Evolutionary conservation across 2,329 filamentous ascomycete species (phyloP).

Genomic region (Aspergillus thermomutatus): DNA sequence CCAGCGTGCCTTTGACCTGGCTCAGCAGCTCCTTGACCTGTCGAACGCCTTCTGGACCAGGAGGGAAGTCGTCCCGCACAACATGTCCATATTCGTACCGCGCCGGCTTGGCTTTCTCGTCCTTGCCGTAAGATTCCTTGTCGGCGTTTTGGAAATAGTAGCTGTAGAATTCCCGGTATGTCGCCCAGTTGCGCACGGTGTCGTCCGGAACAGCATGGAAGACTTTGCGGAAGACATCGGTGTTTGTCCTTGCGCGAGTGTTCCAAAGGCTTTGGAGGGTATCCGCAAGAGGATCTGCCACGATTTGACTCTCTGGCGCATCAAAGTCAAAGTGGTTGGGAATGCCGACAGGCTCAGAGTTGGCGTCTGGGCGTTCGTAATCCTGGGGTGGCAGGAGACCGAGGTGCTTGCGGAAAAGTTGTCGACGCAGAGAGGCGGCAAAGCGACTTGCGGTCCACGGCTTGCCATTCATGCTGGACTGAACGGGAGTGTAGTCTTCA

Average conservation of each 20-base stretch:
- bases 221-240: conserved; percentile 57
- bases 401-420: conserved; percentile 87
- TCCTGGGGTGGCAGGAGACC: conserved; percentile 74
- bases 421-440: conserved; percentile 74
- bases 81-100: conserved; percentile 84
- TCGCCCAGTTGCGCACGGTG: conserved; percentile 55
- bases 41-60: conserved; percentile 61
- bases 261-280: conserved; percentile 58
- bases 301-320: conserved; percentile 46
- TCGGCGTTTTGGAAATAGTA: conserved; percentile 53
- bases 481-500: conserved; percentile 71
- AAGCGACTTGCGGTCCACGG: conserved; percentile 76
- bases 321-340: conserved; percentile 56
- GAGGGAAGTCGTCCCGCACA: conserved; percentile 69
- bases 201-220: conserved; percentile 63
- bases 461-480: conserved; percentile 73
- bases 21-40: conserved; percentile 69
- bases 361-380: conserved; percentile 57
- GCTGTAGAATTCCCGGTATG: conserved; percentile 63
- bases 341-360: conserved; percentile 56
- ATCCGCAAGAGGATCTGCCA: conserved; percentile 58
- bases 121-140: conserved; percentile 44
- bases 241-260: conserved; percentile 56
- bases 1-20: conserved; percentile 65
- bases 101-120: conserved; percentile 39